These are phyloP conservation scores for Trypethelium eluteriae DNA, from an alignment of 495 filamentous ascomycete genomes.

Conservation along the genomic window DNA sequence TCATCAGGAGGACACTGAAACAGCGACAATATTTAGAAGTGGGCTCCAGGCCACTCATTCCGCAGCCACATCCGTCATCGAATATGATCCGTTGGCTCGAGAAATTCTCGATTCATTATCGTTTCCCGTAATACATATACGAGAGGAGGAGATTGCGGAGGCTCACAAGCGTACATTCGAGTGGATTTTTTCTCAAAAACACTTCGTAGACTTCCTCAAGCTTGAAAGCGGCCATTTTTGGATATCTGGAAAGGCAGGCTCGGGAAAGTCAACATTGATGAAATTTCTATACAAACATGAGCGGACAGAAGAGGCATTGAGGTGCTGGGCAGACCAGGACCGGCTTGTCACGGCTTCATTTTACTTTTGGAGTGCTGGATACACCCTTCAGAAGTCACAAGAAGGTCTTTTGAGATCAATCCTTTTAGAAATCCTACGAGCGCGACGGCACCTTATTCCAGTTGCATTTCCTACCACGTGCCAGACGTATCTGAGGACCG, in stretches of 20 bases:
- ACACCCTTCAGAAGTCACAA: conserved; percentile 19
- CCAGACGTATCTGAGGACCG: background rate
- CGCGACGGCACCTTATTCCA: background rate
- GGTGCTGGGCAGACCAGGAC: background rate
- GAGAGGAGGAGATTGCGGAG: background rate
- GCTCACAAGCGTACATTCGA: conserved; percentile 15
- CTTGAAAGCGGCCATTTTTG: conserved; percentile 13
- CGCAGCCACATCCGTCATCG: background rate
- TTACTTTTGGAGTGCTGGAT: conserved; percentile 24
- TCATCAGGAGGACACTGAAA: background rate
- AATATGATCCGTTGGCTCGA: background rate
- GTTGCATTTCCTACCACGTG: background rate
- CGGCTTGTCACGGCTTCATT: conserved; percentile 16
- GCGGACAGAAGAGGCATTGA: conserved; percentile 11
- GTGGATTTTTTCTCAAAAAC: conserved; percentile 13
- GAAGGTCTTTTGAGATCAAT: conserved; percentile 19
- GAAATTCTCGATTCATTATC: background rate
- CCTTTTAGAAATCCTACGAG: background rate
- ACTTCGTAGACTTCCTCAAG: background rate
- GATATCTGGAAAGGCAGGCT: conserved; percentile 21
- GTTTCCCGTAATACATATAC: background rate
- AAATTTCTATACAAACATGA: conserved; percentile 18
- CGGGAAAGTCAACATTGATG: conserved; percentile 23
- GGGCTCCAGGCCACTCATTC: background rate
- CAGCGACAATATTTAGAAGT: background rate